Percentiles rank a stretch among this genome's conserved stretches.
Evolutionary conservation across 805 yeast species (phyloP).

Genomic region (Dipodascus albidus): DNA sequence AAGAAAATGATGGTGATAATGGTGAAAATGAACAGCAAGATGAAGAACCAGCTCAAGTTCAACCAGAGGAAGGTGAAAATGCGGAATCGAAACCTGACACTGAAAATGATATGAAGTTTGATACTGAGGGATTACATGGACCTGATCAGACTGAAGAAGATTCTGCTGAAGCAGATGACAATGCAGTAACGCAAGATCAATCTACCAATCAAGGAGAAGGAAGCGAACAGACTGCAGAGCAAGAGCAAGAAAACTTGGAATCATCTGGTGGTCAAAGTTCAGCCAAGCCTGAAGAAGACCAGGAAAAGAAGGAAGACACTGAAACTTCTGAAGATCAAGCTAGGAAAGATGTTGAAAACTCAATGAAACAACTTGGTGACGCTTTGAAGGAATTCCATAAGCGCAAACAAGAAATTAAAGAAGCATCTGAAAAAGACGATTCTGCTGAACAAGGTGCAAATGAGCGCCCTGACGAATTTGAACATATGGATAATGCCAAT

Average conservation of each 20-base stretch:
- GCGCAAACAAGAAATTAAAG: conserved; percentile 78
- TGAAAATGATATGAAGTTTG: conserved; percentile 11
- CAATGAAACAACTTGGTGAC: conserved; percentile 84
- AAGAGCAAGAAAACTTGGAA: conserved; percentile 68
- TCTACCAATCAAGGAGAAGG: conserved; percentile 41
- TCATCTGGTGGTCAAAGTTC: conserved; percentile 83
- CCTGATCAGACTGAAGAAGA: conserved; percentile 61
- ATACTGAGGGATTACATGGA: conserved; percentile 64
- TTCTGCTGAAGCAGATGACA: conserved; percentile 26
- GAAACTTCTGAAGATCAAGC: conserved; percentile 45
- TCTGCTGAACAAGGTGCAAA: conserved; percentile 17
- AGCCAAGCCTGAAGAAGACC: conserved; percentile 78
- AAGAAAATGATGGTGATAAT: conserved; percentile 18
- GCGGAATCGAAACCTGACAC: conserved; percentile 19
- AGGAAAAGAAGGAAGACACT: conserved; percentile 38
- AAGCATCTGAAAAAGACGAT: conserved; percentile 47
- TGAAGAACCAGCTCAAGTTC: conserved; percentile 34
- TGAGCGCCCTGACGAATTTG: conserved; percentile 71
- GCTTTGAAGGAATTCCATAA: conserved; percentile 84
- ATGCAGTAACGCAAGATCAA: conserved; percentile 20
- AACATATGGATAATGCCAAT: conserved; percentile 38
- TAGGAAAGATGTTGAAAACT: conserved; percentile 33
- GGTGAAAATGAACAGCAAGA: conserved; percentile 19
- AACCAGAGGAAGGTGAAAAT: conserved; percentile 27
- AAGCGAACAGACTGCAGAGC: conserved; percentile 57